phyloP scores from a whole-genome alignment of 1,139 yeast genomes.

The Sugiyamaella japonica region DNA sequence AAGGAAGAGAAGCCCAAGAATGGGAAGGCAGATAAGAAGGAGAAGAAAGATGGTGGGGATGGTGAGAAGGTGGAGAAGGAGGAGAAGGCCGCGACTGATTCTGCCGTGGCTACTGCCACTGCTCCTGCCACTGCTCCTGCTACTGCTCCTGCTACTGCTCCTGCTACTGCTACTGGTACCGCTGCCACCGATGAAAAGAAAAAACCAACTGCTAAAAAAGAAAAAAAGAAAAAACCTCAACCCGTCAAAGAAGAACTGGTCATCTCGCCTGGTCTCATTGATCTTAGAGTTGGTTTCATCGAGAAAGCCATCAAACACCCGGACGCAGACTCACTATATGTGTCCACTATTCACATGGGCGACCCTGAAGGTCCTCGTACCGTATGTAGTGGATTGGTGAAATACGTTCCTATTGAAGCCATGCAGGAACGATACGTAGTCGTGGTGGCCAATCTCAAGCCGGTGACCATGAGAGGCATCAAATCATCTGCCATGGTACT shows the following conservation, averaged over 20 bases:
- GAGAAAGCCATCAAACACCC: slow-evolving; percentile 97
- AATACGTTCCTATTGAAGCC: slow-evolving; percentile 71
- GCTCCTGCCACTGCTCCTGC: slow-evolving; percentile 31
- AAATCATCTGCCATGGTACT: slow-evolving; percentile 96
- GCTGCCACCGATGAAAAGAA: slow-evolving; percentile 36
- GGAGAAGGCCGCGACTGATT: too few species aligned
- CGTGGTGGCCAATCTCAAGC: slow-evolving; percentile 84
- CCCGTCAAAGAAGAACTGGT: slow-evolving; percentile 56
- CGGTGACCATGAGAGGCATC: slow-evolving; percentile 92
- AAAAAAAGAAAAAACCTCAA: slow-evolving; percentile 46
- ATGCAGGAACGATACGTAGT: slow-evolving; percentile 83
- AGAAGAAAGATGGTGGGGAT: slow-evolving; percentile 48
- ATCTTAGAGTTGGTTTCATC: slow-evolving; percentile 93
- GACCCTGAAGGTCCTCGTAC: slow-evolving; percentile 97
- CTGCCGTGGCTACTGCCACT: too few species aligned
- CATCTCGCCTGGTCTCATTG: slow-evolving; percentile 81
- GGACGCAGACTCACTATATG: slow-evolving; percentile 94
- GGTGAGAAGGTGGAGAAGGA: too few species aligned
- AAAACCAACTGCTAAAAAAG: slow-evolving; percentile 51
- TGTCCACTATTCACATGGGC: slow-evolving; percentile 95
- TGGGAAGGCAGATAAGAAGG: slow-evolving; percentile 53
- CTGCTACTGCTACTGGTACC: slow-evolving; percentile 19
- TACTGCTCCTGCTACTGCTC: slow-evolving; percentile 6
- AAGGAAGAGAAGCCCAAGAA: slow-evolving; percentile 29
- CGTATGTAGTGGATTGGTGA: slow-evolving; percentile 92